A percentile compares a stretch with the other conserved stretches of the same genome.
These are phyloP conservation scores for Stachybotrys chartarum DNA, from an alignment of 2,329 filamentous ascomycete genomes.

Conservation along the genomic window DNA sequence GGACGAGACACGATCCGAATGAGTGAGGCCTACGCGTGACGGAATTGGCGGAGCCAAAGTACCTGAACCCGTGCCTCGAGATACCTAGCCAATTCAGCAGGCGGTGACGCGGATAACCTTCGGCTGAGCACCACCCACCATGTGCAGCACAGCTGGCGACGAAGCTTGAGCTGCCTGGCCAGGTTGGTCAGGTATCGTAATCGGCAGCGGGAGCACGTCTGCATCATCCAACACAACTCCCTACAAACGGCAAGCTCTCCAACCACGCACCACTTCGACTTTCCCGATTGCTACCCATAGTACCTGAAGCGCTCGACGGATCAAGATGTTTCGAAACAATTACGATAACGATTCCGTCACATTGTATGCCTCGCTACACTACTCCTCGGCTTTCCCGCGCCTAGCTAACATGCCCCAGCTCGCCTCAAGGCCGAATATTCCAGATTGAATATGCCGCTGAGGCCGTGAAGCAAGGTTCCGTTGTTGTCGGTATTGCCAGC, in stretches of 20 bases:
- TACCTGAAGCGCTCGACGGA: conserved; percentile 7
- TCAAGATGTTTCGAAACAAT: conserved; percentile 94
- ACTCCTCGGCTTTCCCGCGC: conserved; percentile 8
- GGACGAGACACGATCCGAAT: no score
- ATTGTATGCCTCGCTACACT: conserved; percentile 59
- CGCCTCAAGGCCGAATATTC: conserved; percentile 97
- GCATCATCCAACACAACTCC: conserved; percentile 9
- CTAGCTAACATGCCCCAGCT: conserved; percentile 50
- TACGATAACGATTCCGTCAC: conserved; percentile 99
- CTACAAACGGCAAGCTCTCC: conserved; percentile 8
- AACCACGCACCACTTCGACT: conserved; percentile 9
- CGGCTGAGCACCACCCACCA: conserved; percentile 8
- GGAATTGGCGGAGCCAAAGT: not conserved
- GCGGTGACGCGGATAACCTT: conserved; percentile 16
- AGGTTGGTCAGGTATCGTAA: not conserved
- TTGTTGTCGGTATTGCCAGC: conserved; percentile 93
- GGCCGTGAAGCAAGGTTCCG: conserved; percentile 97
- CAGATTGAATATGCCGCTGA: conserved; percentile 99
- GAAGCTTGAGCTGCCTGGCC: conserved; percentile 30
- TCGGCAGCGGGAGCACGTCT: not conserved
- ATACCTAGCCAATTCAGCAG: conserved; percentile 1
- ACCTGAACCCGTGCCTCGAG: not conserved
- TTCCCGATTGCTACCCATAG: conserved; percentile 11
- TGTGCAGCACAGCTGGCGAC: conserved; percentile 12
- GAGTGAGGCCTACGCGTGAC: no score